Evolutionary conservation across 164 flowering plant species (phyloP).

Genomic region (Vitis rotundifolia): DNA sequence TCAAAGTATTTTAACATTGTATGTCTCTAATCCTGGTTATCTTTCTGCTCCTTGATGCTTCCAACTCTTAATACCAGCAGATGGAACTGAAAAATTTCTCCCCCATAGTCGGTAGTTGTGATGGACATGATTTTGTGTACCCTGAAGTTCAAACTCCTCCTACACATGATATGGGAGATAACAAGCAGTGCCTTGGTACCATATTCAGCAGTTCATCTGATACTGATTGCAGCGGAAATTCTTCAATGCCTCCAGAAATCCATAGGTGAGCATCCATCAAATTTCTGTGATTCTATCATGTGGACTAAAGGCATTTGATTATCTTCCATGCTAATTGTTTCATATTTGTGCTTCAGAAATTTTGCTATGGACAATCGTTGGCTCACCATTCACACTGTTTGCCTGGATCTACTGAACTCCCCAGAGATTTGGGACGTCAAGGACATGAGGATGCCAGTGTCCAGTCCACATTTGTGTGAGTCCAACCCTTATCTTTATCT

Average conservation of each 20-base stretch:
- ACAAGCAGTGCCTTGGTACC: constrained; percentile 19
- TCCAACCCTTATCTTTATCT: constrained; percentile 2
- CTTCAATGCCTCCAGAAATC: constrained; percentile 27
- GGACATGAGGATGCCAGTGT: constrained; percentile 17
- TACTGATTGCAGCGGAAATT: constrained; percentile 23
- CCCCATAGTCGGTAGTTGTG: constrained; percentile 22
- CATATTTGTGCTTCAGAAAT: constrained; percentile 26
- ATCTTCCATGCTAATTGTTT: constrained; percentile 5
- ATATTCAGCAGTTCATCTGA: constrained; percentile 26
- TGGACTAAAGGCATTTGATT: neutral
- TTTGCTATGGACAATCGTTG: constrained; percentile 49
- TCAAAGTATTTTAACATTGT: too few relatives aligned
- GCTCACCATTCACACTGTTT: constrained; percentile 61
- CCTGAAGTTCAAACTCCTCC: constrained; percentile 30
- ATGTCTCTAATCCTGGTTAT: too few relatives aligned
- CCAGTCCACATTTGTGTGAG: constrained; percentile 38
- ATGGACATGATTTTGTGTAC: constrained; percentile 7
- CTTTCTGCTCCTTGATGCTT: too few relatives aligned
- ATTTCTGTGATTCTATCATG: neutral
- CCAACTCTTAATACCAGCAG: constrained; percentile 4
- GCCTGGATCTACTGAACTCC: constrained; percentile 44
- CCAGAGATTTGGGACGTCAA: constrained; percentile 34
- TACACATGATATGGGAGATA: constrained; percentile 11
- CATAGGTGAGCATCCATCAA: constrained; percentile 26
- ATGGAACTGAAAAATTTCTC: constrained; percentile 5